Evolutionary conservation across 169 alveolate genomes (phyloP).

Genomic region (Plasmodium sp.): DNA sequence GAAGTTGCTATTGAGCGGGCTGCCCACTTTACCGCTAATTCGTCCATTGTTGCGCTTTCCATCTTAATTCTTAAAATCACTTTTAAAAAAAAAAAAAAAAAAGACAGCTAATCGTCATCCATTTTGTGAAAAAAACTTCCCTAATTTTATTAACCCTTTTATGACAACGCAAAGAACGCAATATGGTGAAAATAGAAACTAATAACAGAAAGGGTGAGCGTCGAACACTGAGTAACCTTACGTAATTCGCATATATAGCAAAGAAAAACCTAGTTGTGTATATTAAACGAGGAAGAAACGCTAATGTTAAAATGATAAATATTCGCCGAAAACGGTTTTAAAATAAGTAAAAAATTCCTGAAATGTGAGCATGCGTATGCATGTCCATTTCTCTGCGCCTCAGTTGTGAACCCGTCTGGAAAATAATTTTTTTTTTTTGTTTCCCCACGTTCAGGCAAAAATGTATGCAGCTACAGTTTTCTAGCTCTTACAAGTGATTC

Average conservation of each 20-base stretch:
- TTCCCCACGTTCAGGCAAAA: not conserved
- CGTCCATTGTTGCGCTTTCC: not conserved
- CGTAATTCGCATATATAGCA: not conserved
- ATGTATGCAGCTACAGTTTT: not conserved
- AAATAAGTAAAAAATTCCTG: not conserved
- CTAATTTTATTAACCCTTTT: not conserved
- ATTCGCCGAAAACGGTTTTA: not conserved
- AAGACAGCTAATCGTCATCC: not conserved
- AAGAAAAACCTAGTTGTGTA: not conserved
- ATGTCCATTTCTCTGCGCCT: conserved; percentile 5
- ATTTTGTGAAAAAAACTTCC: not conserved
- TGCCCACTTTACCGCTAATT: not conserved
- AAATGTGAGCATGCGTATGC: not conserved
- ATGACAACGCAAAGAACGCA: not conserved
- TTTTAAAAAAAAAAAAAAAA: not conserved
- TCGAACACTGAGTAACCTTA: not conserved
- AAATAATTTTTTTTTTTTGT: not conserved
- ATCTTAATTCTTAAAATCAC: conserved; percentile 1
- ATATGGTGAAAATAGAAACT: not conserved
- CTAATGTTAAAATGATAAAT: not conserved
- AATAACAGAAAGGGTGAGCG: not conserved
- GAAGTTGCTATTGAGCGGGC: not conserved
- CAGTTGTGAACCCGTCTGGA: not conserved
- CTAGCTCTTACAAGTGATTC: not conserved
- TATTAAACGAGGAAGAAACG: not conserved